A percentile compares a stretch with the other conserved stretches of the same genome.
Evolutionary conservation across 495 filamentous ascomycete species (phyloP).

Genomic region (Amphirosellinia nigrospora): DNA sequence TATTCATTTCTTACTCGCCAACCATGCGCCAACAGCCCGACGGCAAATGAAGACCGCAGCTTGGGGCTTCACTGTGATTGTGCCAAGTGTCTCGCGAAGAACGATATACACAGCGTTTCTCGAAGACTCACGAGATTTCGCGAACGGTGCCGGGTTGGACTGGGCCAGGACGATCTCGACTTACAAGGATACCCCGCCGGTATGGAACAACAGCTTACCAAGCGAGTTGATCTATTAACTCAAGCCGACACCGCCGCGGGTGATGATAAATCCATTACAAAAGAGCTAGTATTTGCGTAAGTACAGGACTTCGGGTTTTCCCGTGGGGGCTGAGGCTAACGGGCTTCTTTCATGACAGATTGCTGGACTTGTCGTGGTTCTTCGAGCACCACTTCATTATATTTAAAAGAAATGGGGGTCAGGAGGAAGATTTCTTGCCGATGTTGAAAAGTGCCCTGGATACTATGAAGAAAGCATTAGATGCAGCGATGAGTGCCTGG

Average conservation of each 20-base stretch:
- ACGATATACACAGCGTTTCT: background rate
- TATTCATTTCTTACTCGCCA: background rate
- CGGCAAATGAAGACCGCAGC: background rate
- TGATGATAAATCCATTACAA: background rate
- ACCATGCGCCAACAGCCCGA: background rate
- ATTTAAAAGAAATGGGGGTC: background rate
- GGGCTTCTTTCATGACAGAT: background rate
- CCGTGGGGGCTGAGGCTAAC: background rate
- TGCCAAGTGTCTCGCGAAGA: background rate
- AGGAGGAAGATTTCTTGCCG: background rate
- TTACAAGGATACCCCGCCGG: background rate
- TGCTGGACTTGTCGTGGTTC: background rate
- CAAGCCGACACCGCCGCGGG: background rate
- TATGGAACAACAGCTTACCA: background rate
- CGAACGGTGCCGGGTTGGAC: background rate
- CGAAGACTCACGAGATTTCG: constrained; percentile 1
- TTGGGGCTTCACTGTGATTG: background rate
- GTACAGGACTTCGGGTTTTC: background rate
- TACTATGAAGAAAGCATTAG: background rate
- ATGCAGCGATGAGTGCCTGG: background rate
- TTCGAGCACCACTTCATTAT: background rate
- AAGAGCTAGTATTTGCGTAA: constrained; percentile 18
- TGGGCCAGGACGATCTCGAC: background rate
- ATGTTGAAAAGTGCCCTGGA: background rate
- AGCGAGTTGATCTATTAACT: background rate